A percentile compares a stretch with the other conserved stretches of the same genome.
Conservation (phyloP, 1,284 basidiomycete genomes). For the Heterobasidion irregulare region DNA sequence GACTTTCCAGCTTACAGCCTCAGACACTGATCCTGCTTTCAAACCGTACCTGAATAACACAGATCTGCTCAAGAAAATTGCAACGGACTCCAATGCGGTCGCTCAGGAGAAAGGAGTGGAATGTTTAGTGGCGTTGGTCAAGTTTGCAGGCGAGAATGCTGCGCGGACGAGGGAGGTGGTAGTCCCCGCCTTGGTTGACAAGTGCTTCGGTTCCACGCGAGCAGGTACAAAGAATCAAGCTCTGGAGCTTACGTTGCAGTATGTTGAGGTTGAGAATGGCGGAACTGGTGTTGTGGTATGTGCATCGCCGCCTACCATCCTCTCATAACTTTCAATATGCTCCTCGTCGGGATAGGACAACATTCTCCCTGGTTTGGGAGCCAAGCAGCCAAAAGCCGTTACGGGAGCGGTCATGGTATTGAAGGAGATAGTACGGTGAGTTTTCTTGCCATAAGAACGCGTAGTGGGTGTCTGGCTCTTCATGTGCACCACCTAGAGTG, state of each 20-base stretch:
- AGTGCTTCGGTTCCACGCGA: slow-evolving; percentile 87
- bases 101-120: slow-evolving; percentile 97
- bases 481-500: not conserved
- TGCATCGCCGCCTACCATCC: slow-evolving; percentile 21
- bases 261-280: slow-evolving; percentile 90
- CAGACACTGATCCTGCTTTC: slow-evolving; percentile 93
- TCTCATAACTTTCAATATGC: not conserved
- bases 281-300: slow-evolving; percentile 85
- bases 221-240: slow-evolving; percentile 91
- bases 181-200: slow-evolving; percentile 89
- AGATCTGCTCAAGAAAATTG: slow-evolving; percentile 82
- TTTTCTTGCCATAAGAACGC: slow-evolving; percentile 3
- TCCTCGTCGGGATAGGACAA: slow-evolving; percentile 45
- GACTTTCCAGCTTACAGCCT: slow-evolving; percentile 80
- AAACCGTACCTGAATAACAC: slow-evolving; percentile 76
- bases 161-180: slow-evolving; percentile 77
- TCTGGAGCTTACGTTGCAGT: slow-evolving; percentile 81
- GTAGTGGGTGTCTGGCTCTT: slow-evolving; percentile 27
- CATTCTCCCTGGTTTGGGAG: slow-evolving; percentile 76
- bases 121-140: slow-evolving; percentile 78
- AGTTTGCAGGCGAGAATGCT: slow-evolving; percentile 85
- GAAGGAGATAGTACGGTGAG: slow-evolving; percentile 70
- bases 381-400: slow-evolving; percentile 95
- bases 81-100: slow-evolving; percentile 88
- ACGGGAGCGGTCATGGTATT: slow-evolving; percentile 75